Evolutionary conservation across 2,329 filamentous ascomycete genomes (phyloP).

Genomic region (Colletotrichum agaves): DNA sequence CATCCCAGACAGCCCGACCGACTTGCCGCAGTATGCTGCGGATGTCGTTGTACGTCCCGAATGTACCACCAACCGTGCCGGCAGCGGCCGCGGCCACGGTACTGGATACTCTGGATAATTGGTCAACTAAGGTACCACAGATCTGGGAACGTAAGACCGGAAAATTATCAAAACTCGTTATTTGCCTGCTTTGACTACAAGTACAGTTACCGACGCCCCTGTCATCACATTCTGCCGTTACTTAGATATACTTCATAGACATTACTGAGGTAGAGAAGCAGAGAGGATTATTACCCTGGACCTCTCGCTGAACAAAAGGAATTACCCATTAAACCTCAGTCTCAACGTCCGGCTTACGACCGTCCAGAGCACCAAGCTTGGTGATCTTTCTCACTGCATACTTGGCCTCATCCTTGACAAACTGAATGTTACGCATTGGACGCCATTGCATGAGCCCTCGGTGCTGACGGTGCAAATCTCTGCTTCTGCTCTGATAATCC

Average conservation of each 20-base stretch:
- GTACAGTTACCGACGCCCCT: slow-evolving; percentile 11
- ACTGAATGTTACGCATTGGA: slow-evolving; percentile 85
- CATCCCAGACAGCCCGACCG: slow-evolving; percentile 9
- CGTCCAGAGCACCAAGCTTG: slow-evolving; percentile 80
- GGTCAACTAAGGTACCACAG: too few relatives aligned
- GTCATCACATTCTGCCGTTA: neutral
- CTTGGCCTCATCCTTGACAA: slow-evolving; percentile 88
- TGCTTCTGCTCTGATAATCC: slow-evolving; percentile 74
- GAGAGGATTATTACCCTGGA: neutral
- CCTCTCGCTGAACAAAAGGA: neutral
- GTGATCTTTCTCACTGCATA: slow-evolving; percentile 81
- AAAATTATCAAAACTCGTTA: slow-evolving; percentile 5
- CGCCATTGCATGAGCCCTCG: slow-evolving; percentile 96
- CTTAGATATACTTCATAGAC: slow-evolving; percentile 11
- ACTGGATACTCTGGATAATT: slow-evolving; percentile 21
- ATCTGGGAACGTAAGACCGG: too few relatives aligned
- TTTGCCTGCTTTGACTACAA: slow-evolving; percentile 26
- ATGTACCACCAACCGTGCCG: slow-evolving; percentile 21
- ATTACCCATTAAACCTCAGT: slow-evolving; percentile 68
- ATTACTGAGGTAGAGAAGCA: slow-evolving; percentile 2
- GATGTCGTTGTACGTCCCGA: slow-evolving; percentile 18
- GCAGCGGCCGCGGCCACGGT: slow-evolving; percentile 18
- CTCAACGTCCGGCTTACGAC: slow-evolving; percentile 88
- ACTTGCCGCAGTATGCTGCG: slow-evolving; percentile 12
- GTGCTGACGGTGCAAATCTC: slow-evolving; percentile 85